Base-by-base conservation (phyloP, 2,329 filamentous ascomycete genomes). In the Aspergillus hiratsukae region DNA sequence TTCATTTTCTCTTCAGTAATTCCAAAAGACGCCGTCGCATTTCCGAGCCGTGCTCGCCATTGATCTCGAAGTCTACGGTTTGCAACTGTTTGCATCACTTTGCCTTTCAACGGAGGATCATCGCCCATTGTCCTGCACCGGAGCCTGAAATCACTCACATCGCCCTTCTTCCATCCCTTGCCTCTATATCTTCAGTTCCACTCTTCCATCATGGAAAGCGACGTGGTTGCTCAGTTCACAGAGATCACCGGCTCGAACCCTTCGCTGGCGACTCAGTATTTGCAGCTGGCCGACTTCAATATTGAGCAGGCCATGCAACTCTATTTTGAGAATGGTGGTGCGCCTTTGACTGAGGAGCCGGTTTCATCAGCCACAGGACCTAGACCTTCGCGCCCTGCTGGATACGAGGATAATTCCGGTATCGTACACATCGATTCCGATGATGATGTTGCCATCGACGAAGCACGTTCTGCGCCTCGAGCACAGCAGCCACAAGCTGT, bases 271-370 rank as follows among this genome's bases (percentile, higher is more conserved):
- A 83, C 85, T 59, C 88, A 89, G 64, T 96, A 95, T 74, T 83
- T 97, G 49, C 83, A 89, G 65, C 83, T 99, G 70, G 87, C 91
- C n/a, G 88, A 90, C 64, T 87, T 87, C 67, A 88, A 96, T 70
- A 79, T 93, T 52, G 86, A 91, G 73, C 88, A 93, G 68, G 94
- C 94, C 27, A 87, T 97, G 66, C 86, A 90, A 68, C 85, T 97
- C 11, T 99, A 87, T 77, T 97, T 91, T 73, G 91, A 95, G 69
- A 94, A 89, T 70, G 90, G 89, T 46, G 91, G 93, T 49, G 77
- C 73, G 29, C 71, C 77, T 28, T 65, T 80, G 48, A 69, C 83
- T 87, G 59, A 84, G 81, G 63, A 76, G 60, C 67, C 75, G 79
- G 56, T 75, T 75, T 60, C 75, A 43, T 64, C 69, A 43, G 60